Evolutionary conservation across 2,329 filamentous ascomycete genomes (phyloP), one percentile per base, ranked within the genome.

Genomic region (Ophiostoma populinum): DNA sequence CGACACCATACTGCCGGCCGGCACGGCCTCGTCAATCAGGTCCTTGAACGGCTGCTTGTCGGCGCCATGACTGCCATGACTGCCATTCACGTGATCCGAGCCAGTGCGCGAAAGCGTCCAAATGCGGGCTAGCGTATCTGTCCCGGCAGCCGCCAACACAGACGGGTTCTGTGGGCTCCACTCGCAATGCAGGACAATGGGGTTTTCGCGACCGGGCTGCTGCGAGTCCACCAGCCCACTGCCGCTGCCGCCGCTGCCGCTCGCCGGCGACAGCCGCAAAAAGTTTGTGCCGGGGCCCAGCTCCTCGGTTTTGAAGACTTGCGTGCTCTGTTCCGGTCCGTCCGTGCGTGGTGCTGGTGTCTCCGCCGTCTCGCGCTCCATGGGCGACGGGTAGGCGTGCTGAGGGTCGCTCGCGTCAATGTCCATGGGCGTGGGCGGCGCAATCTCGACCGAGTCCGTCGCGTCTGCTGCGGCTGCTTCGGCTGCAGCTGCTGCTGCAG

Each of bases 111-210:
- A 64, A 46, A 76, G 54, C 42, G 67, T 74, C 71, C 72, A 76
- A 57, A 76, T 63, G 44, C 71, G 70, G 61, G 71, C 72, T 69
- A 76, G 69, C 56, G 71, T 69, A 61, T 76, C 72, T 53, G 70
- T 75, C 49, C 72, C 72, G 59, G 68, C 70, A 62, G 70, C 70
- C 55, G 70, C 72, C 62, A 77, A 62, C 56, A 73, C 59, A 40
- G 65, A 69, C 53, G 71, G 66, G 59, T 76, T 65, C 55, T 53
- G 62, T 46, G 72, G 72, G 61, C 68, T 75, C 68, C 70, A 77
- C 62, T 74, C 69, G 64, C 71, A 75, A 55, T 75, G 70, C 58
- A 76, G 62, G 54, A 76, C 57, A 48, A 74, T 63, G 51, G 71
- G 68, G 55, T 63, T 67, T 50, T 70, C 65, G 50, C 50, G 43